Evolutionary conservation across 805 yeast species (phyloP).

Genomic region (Myxozyma mucilagina): DNA sequence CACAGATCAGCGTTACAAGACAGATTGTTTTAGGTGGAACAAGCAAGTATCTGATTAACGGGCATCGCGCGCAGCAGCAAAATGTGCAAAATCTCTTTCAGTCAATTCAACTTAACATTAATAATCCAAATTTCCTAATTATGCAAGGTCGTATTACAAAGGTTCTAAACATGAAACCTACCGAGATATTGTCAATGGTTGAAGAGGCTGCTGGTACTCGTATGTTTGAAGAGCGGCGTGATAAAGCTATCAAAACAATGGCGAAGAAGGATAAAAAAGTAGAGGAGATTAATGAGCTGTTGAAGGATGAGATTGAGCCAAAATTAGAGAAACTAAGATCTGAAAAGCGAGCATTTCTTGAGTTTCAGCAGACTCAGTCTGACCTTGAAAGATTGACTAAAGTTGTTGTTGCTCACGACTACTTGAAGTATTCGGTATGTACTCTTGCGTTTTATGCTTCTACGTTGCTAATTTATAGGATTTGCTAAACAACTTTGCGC

Average conservation of each 20-base stretch:
- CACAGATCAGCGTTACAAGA: constrained; percentile 85
- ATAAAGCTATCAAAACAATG: constrained; percentile 89
- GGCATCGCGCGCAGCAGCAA: constrained; percentile 94
- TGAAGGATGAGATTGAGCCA: constrained; percentile 90
- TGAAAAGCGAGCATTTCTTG: constrained; percentile 80
- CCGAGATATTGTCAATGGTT: constrained; percentile 82
- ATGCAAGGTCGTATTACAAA: constrained; percentile 99
- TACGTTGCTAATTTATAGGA: constrained; percentile 4
- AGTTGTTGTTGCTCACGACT: constrained; percentile 78
- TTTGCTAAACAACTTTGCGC: constrained; percentile 9
- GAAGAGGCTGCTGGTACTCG: constrained; percentile 99
- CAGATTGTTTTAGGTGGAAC: constrained; percentile 86
- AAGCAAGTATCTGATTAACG: constrained; percentile 88
- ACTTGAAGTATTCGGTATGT: constrained; percentile 44
- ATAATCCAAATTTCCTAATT: constrained; percentile 93
- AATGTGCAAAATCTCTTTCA: constrained; percentile 88
- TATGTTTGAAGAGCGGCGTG: constrained; percentile 90
- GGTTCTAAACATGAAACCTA: constrained; percentile 93
- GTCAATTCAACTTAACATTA: constrained; percentile 91
- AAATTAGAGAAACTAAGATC: constrained; percentile 75
- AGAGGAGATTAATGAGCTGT: constrained; percentile 67
- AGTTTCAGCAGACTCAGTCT: constrained; percentile 80
- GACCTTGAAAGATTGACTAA: constrained; percentile 74
- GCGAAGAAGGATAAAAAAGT: constrained; percentile 84
- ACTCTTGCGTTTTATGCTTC: background rate